Evolutionary conservation across 202 grass and related monocot species (phyloP).

Genomic region (Zizania palustris): DNA sequence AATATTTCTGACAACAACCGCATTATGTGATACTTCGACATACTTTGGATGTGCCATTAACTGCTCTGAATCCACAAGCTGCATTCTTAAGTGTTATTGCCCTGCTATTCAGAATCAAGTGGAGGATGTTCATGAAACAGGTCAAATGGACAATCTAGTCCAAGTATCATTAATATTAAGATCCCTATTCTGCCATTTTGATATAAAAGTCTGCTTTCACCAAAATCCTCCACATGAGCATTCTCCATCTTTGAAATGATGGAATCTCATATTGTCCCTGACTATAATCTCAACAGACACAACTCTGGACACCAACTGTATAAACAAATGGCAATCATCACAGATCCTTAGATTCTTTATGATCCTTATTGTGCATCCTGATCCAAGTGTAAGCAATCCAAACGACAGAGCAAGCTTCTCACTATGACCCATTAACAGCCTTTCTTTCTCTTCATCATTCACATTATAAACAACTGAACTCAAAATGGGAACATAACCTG

Average conservation of each 20-base stretch:
- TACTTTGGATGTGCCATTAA: not conserved
- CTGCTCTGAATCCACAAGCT: conserved; percentile 11
- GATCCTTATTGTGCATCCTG: conserved; percentile 60
- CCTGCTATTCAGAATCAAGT: not conserved
- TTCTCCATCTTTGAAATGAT: conserved; percentile 70
- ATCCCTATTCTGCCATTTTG: conserved; percentile 12
- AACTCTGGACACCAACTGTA: conserved; percentile 57
- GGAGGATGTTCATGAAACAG: conserved; percentile 27
- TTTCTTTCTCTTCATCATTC: conserved; percentile 62
- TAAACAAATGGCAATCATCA: conserved; percentile 73
- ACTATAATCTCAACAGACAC: conserved; percentile 54
- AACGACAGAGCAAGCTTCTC: conserved; percentile 74
- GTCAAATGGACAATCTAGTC: conserved; percentile 16
- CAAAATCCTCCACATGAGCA: conserved; percentile 76
- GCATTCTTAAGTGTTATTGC: conserved; percentile 14
- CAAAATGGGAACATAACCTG: conserved; percentile 60
- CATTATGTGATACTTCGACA: not conserved
- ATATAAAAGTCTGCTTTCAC: conserved; percentile 44
- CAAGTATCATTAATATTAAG: conserved; percentile 13
- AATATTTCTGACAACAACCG: conserved; percentile 11
- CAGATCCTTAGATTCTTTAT: conserved; percentile 83
- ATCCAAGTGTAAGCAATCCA: conserved; percentile 50
- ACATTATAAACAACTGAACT: conserved; percentile 75
- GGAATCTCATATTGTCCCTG: conserved; percentile 76
- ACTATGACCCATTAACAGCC: conserved; percentile 61